Conservation (phyloP, 805 yeast genomes). For the Ogataea philodendri region DNA sequence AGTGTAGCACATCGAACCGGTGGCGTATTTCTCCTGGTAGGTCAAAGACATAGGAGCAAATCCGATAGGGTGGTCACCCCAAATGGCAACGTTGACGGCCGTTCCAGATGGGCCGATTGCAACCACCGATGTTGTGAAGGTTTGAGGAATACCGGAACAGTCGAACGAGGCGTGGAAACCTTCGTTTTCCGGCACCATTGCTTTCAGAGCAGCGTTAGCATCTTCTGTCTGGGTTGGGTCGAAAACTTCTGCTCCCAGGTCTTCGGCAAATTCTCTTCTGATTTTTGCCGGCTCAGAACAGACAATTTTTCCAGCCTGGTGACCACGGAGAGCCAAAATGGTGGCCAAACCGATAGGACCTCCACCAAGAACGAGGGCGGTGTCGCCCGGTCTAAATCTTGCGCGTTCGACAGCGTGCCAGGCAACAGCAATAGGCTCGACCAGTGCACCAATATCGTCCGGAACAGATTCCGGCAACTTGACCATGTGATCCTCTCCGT, state of each 20-base stretch:
- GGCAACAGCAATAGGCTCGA: slow-evolving; percentile 56
- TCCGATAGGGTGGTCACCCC: slow-evolving; percentile 46
- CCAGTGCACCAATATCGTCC: slow-evolving; percentile 45
- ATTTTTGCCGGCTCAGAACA: slow-evolving; percentile 58
- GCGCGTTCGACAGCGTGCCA: slow-evolving; percentile 57
- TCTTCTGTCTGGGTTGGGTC: slow-evolving; percentile 34
- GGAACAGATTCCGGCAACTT: slow-evolving; percentile 34
- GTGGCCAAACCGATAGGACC: slow-evolving; percentile 64
- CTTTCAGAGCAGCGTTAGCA: slow-evolving; percentile 33
- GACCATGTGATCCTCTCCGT: slow-evolving; percentile 38
- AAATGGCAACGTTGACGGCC: slow-evolving; percentile 48
- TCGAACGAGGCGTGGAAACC: slow-evolving; percentile 54
- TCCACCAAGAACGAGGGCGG: slow-evolving; percentile 55
- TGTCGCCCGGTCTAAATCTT: slow-evolving; percentile 40
- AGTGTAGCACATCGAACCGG: slow-evolving; percentile 47
- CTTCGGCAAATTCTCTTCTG: slow-evolving; percentile 59
- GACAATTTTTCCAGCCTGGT: slow-evolving; percentile 48
- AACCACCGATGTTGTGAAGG: slow-evolving; percentile 42
- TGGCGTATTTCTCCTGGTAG: slow-evolving; percentile 39
- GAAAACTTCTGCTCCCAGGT: slow-evolving; percentile 42
- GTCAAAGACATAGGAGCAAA: slow-evolving; percentile 47
- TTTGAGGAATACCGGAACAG: slow-evolving; percentile 50
- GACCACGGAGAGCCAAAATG: slow-evolving; percentile 51
- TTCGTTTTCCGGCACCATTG: slow-evolving; percentile 38
- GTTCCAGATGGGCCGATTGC: slow-evolving; percentile 42